Percentiles rank a stretch among this genome's conserved stretches.
These are phyloP conservation scores for Talaromyces proteolyticus DNA, from an alignment of 495 filamentous ascomycete species.

Conservation along the genomic window DNA sequence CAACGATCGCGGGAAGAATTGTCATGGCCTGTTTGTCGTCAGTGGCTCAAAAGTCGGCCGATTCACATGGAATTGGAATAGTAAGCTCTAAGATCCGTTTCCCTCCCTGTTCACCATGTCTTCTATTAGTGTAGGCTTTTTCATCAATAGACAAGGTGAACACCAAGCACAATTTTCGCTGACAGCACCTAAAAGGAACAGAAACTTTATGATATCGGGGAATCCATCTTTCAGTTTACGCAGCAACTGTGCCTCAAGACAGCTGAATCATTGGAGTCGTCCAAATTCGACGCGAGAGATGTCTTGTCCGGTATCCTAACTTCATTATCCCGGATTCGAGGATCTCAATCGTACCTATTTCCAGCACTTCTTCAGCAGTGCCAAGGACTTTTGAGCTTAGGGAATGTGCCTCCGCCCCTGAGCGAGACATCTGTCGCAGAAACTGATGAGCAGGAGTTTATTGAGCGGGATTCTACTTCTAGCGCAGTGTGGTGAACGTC, in stretches of 20 bases:
- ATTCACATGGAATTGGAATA: constrained; percentile 1
- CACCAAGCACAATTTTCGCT: background rate
- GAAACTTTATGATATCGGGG: constrained; percentile 4
- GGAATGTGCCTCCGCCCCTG: background rate
- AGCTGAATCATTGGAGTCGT: background rate
- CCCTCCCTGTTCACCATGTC: background rate
- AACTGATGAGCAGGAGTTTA: background rate
- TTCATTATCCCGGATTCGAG: background rate
- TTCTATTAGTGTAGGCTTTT: background rate
- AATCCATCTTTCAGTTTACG: background rate
- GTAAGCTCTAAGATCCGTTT: background rate
- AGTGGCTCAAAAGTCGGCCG: constrained; percentile 1
- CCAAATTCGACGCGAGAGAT: background rate
- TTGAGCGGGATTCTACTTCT: background rate
- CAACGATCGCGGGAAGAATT: background rate
- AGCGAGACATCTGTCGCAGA: background rate
- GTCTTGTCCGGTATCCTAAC: constrained; percentile 1
- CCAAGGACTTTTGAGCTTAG: background rate
- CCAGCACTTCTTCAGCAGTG: constrained; percentile 1
- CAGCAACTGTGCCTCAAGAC: background rate
- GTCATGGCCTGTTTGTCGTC: constrained; percentile 3
- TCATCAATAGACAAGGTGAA: background rate
- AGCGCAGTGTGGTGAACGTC: background rate
- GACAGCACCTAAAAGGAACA: background rate
- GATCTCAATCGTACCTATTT: constrained; percentile 2